Percentiles rank a stretch among this genome's conserved stretches.
phyloP scores from a whole-genome alignment of 2,329 filamentous ascomycete species.

The Bipolaris gigantea region DNA sequence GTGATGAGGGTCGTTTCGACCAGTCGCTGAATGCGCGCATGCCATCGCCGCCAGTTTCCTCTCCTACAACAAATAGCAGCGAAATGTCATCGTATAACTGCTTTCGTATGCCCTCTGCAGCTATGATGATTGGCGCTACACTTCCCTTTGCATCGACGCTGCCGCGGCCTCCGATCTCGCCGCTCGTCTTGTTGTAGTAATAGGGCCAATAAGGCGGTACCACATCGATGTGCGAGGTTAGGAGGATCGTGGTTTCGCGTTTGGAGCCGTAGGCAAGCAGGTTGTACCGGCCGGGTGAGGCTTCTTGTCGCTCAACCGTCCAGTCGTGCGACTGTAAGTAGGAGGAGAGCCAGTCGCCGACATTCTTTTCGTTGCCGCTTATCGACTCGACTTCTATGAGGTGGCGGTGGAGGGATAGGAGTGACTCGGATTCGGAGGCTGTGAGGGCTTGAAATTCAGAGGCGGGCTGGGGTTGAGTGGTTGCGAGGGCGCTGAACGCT shows the following conservation, averaged over 20 bases:
- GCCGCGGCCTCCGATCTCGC: constrained; percentile 69
- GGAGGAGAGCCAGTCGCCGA: constrained; percentile 68
- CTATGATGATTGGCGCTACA: constrained; percentile 73
- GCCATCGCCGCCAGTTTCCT: constrained; percentile 79
- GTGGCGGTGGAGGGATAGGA: constrained; percentile 73
- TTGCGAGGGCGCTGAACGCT: constrained; percentile 12
- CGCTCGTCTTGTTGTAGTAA: constrained; percentile 53
- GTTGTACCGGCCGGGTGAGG: constrained; percentile 65
- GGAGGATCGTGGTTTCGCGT: constrained; percentile 61
- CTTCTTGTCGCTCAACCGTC: constrained; percentile 63
- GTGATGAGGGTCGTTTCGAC: constrained; percentile 41
- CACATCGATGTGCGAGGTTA: constrained; percentile 82
- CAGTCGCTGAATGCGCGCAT: constrained; percentile 61
- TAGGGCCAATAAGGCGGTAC: constrained; percentile 71
- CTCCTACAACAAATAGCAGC: constrained; percentile 72
- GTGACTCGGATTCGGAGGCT: constrained; percentile 41
- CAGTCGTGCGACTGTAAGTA: constrained; percentile 66
- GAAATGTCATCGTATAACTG: constrained; percentile 50
- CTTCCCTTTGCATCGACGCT: constrained; percentile 63
- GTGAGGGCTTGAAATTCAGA: constrained; percentile 50
- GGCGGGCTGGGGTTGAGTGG: constrained; percentile 1
- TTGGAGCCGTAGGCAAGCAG: constrained; percentile 67
- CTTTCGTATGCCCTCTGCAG: constrained; percentile 58
- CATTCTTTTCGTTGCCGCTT: constrained; percentile 66
- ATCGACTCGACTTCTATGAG: constrained; percentile 76